Percentiles rank a stretch among this genome's conserved stretches.
Conservation (phyloP, 306 rosid species). For the Pterocarpus macrocarpus region DNA sequence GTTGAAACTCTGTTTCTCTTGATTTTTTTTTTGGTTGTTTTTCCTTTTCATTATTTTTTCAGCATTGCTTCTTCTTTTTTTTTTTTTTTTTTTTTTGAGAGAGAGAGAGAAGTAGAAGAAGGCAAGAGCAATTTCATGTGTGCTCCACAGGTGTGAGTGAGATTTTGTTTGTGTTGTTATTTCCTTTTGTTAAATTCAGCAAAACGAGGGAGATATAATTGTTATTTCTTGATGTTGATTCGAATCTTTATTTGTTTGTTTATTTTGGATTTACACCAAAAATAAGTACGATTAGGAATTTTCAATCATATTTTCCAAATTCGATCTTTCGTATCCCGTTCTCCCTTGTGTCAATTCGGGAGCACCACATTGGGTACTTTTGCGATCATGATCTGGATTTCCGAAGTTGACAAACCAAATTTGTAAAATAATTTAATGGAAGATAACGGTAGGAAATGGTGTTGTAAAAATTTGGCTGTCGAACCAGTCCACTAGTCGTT, state of each 20-base stretch:
- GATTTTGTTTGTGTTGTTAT: background rate
- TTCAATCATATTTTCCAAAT: background rate
- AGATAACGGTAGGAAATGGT: background rate
- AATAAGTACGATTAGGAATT: background rate
- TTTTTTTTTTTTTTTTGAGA: background rate
- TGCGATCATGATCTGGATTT: background rate
- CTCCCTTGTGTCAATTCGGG: background rate
- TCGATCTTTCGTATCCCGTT: background rate
- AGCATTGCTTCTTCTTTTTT: background rate
- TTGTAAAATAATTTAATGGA: background rate
- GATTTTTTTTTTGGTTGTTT: background rate
- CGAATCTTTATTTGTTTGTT: background rate
- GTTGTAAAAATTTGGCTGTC: background rate
- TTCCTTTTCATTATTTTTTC: background rate
- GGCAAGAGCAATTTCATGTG: background rate
- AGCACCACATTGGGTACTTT: background rate
- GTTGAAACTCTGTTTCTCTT: background rate
- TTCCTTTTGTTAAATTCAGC: constrained; percentile 1
- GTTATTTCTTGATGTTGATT: background rate
- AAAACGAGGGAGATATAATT: background rate
- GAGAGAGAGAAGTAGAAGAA: background rate
- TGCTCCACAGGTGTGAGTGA: background rate
- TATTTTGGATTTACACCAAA: background rate
- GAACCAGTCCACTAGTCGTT: background rate
- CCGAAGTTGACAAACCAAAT: background rate